Evolutionary conservation across 192 early-diverging fungal species (phyloP).

Genomic region (Powellomyces hirtus): DNA sequence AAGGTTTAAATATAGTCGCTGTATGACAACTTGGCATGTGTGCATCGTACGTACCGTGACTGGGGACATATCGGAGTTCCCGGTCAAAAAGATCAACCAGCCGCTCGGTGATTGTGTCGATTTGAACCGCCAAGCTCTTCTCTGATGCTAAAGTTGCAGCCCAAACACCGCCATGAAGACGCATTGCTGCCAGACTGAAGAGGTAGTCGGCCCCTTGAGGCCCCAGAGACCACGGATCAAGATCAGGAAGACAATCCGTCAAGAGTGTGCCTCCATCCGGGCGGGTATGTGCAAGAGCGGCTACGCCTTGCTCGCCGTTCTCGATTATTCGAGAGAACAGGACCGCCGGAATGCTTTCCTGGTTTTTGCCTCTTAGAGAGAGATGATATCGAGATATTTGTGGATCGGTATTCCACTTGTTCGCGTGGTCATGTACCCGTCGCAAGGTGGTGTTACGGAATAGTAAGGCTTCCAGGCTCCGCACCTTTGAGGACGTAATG

Average conservation of each 20-base stretch:
- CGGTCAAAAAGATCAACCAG: not conserved
- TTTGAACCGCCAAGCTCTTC: no score
- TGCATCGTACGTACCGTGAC: not conserved
- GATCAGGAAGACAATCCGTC: no score
- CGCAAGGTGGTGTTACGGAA: no score
- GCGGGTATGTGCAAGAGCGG: no score
- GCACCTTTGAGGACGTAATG: not conserved
- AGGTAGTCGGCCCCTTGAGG: not conserved
- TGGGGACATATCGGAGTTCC: not conserved
- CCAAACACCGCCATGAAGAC: not conserved
- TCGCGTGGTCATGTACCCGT: no score
- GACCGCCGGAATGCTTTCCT: not conserved
- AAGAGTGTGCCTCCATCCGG: no score
- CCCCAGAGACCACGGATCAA: no score
- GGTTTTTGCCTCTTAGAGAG: not conserved
- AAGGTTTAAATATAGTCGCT: not conserved
- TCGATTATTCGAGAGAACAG: not conserved
- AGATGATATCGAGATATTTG: no score
- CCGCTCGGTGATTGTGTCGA: slow-evolving; percentile 15
- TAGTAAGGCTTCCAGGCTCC: no score
- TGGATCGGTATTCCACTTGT: no score
- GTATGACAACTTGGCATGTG: not conserved
- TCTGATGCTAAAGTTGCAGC: not conserved
- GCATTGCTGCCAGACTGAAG: not conserved
- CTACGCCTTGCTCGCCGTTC: not conserved